Conservation (phyloP, 2,329 filamentous ascomycete species). For the Xylaria sp. region DNA sequence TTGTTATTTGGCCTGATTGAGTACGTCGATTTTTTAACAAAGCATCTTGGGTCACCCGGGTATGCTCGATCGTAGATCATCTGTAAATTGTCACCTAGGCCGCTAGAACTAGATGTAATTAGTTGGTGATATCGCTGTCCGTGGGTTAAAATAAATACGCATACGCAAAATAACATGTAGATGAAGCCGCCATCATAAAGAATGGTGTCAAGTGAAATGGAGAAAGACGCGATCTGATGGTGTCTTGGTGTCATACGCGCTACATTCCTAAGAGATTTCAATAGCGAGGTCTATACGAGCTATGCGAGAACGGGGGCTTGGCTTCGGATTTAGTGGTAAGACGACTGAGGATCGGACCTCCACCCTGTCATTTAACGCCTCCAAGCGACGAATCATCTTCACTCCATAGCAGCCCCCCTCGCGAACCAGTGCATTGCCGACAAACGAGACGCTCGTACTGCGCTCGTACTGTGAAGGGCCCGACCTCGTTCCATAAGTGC, state of each 20-base stretch:
- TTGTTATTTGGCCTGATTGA: neutral
- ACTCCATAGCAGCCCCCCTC: conserved; percentile 4
- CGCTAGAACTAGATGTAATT: neutral
- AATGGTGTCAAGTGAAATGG: neutral
- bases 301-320: conserved; percentile 18
- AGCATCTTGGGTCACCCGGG: neutral
- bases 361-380: neutral
- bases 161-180: no score
- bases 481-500: conserved; percentile 16
- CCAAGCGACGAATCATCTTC: conserved; percentile 31
- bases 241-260: neutral
- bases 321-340: conserved; percentile 19
- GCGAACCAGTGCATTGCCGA: conserved; percentile 10
- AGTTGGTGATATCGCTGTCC: no score
- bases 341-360: neutral
- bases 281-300: conserved; percentile 21
- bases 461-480: conserved; percentile 30
- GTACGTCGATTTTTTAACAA: neutral
- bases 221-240: neutral
- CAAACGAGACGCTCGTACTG: conserved; percentile 32
- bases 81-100: neutral
- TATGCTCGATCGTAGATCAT: neutral
- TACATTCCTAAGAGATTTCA: neutral
- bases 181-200: no score
- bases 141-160: no score